Base-by-base conservation (phyloP, 129 eudicot species). In the Ambrosia trifida region DNA sequence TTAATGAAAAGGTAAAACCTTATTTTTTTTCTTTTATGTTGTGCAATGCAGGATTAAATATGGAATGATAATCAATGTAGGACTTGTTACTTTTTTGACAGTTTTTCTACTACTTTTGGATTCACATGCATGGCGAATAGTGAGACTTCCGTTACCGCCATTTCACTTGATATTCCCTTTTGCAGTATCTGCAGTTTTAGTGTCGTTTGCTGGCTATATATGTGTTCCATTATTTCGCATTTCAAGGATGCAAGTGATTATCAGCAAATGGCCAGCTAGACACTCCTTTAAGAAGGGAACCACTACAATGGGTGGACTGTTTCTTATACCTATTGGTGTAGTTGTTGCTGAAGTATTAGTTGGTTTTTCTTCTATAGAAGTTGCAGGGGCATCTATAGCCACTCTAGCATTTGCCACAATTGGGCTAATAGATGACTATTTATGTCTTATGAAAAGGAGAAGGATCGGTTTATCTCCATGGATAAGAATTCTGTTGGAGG, bases 251-350 rank as follows among this genome's bases (percentile, higher is more conserved):
- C 72, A 73, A 66, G 75, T 80, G 52, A 78, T 83, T 46, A 68
- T 81, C 44, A 83, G 82, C 76, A 83, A 79, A 78, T 79, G 86
- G 81, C 95, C 86, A 28, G 73, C 56, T 62, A 79, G 68, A 69
- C 88, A 85, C 62, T 71, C 82, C 33, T 72, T 80, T 16, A 87
- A 87, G 74, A 87, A 79, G 65, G 87, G 96, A 64, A 93, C 92
- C 54, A 88, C 96, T 20, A 93, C 96, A 30, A 85, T 89, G 94
- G 98, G 98, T 32, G 96, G 98, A 57, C 38, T 93, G 75, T 93
- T 85, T 76, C 88, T 93, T 73, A 79, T 93, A 36, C 98, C 96
- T 14, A 80, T 87, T 53, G 98, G 98, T 19, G 78, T 85, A 53
- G 73, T 79, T 43, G 92, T 93, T 72, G 96, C 96, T 0, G 89